Conservation (phyloP, 805 yeast genomes). For the Kazachstania kunashirensis region DNA sequence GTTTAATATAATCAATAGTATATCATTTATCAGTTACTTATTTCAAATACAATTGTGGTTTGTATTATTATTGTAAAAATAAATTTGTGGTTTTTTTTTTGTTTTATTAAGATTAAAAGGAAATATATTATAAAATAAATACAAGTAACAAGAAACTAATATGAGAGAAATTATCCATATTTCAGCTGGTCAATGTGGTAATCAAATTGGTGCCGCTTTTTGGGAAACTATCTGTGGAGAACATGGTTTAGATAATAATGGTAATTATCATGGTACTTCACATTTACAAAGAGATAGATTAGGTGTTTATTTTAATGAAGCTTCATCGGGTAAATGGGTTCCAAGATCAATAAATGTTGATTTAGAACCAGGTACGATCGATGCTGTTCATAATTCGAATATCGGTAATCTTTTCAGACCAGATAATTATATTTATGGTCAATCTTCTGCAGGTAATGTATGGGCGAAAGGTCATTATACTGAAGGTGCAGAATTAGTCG, state of each 20-base stretch:
- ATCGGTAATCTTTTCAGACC: constrained; percentile 86
- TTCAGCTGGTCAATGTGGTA: constrained; percentile 98
- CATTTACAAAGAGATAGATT: constrained; percentile 49
- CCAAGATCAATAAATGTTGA: constrained; percentile 91
- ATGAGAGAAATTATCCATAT: constrained; percentile 62
- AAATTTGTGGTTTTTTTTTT: too few species aligned
- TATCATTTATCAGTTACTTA: too few species aligned
- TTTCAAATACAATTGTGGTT: too few species aligned
- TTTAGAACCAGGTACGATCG: constrained; percentile 91
- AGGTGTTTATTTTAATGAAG: constrained; percentile 82
- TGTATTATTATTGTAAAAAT: too few species aligned
- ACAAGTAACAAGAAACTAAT: neutral
- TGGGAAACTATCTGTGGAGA: constrained; percentile 90
- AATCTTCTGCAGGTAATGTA: constrained; percentile 88
- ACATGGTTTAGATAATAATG: constrained; percentile 70
- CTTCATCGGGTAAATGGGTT: constrained; percentile 78
- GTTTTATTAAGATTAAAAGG: too few species aligned
- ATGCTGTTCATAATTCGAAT: constrained; percentile 68
- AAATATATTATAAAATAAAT: too few species aligned
- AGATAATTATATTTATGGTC: constrained; percentile 82
- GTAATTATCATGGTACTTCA: constrained; percentile 55
- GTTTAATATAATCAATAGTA: too few species aligned
- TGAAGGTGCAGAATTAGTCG: constrained; percentile 91
- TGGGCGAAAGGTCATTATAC: constrained; percentile 98
- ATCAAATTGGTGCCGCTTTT: constrained; percentile 92